Base-by-base conservation (phyloP, 140 eudicot species). In the Anethum foeniculum region DNA sequence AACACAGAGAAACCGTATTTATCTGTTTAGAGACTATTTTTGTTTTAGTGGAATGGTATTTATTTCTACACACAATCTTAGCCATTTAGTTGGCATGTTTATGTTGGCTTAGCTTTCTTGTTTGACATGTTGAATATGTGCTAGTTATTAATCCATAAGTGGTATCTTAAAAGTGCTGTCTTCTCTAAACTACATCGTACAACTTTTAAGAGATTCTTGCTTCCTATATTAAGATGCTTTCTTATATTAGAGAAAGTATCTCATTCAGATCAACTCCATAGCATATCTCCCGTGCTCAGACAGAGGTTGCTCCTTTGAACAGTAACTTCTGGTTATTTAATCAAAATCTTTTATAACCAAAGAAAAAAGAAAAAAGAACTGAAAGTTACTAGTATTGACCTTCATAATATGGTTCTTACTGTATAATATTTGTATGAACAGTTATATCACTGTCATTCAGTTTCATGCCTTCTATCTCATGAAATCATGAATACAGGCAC, bases 181-280 rank as follows among this genome's bases (percentile, higher is more conserved):
- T 67, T 71, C 80, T 60, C 80, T 80, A 68, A 6, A 48, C 82
- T 80, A 76, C 82, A 80, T 48, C 25, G 82, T 65, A 68, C 34
- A 80, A 80, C 82, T 80, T 80, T 68, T 27, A 39, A 80, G 27
- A 80, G 77, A 69, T 80, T 80, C 77, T 48, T 69, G 77, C 62
- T 28, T 80, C 69, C 78, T 69, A 25, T 67, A 80, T 39, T 80
- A 43, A 32, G 49, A 68, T 47, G n/a, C 30, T 74, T 74, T 25
- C 14, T 41, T 14, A 49, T 49, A 21, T 30, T 76, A 32, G 47
- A 27, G 46, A 76, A 76, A 76, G 30, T 30, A 7, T 76, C 47
- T 28, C 21, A 75, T 76, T 49, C 67, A 76, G 5, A 1, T 30
- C 6, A 76, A 48, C 27, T 48, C 18, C 46, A 49, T 51, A 16